Evolutionary conservation across 768 basidiomycete species (phyloP).

Genomic region (Tulasnella sp.): DNA sequence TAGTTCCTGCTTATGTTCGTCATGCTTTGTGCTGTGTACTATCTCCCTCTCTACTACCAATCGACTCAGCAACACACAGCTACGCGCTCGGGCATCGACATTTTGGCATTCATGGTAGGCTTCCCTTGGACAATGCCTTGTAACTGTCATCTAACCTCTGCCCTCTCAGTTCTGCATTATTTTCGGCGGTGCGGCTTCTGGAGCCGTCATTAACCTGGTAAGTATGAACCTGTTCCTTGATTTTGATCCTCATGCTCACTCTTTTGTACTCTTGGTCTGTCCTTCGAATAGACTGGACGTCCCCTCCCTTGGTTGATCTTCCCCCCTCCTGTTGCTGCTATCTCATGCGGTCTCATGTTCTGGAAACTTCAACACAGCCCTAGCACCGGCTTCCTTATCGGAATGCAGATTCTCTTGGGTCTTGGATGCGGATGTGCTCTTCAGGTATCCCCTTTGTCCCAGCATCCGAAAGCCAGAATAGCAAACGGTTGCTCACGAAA

Average conservation of each 20-base stretch:
- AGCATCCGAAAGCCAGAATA: background rate
- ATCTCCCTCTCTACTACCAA: slow-evolving; percentile 38
- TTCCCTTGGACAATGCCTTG: background rate
- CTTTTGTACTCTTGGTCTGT: background rate
- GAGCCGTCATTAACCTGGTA: slow-evolving; percentile 41
- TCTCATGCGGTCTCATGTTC: slow-evolving; percentile 45
- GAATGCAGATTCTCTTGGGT: slow-evolving; percentile 49
- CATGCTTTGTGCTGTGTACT: slow-evolving; percentile 29
- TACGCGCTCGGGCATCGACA: slow-evolving; percentile 45
- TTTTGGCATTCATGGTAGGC: slow-evolving; percentile 44
- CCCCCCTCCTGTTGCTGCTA: slow-evolving; percentile 41
- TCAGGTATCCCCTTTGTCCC: slow-evolving; percentile 37
- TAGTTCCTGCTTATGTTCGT: slow-evolving; percentile 23
- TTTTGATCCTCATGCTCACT: background rate
- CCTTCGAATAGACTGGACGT: slow-evolving; percentile 38
- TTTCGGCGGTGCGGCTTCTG: slow-evolving; percentile 43
- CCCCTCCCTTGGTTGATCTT: slow-evolving; percentile 43
- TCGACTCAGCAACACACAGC: slow-evolving; percentile 40
- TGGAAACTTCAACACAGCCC: slow-evolving; percentile 13
- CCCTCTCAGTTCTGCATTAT: slow-evolving; percentile 37
- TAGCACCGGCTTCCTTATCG: slow-evolving; percentile 40
- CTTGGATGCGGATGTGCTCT: slow-evolving; percentile 46
- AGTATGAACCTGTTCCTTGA: background rate
- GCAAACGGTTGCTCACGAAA: background rate
- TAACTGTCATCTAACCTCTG: background rate